Percentiles rank a stretch among this genome's conserved stretches.
phyloP scores from a whole-genome alignment of 176 grass and related monocot species.

The Eremochloa ophiuroides region DNA sequence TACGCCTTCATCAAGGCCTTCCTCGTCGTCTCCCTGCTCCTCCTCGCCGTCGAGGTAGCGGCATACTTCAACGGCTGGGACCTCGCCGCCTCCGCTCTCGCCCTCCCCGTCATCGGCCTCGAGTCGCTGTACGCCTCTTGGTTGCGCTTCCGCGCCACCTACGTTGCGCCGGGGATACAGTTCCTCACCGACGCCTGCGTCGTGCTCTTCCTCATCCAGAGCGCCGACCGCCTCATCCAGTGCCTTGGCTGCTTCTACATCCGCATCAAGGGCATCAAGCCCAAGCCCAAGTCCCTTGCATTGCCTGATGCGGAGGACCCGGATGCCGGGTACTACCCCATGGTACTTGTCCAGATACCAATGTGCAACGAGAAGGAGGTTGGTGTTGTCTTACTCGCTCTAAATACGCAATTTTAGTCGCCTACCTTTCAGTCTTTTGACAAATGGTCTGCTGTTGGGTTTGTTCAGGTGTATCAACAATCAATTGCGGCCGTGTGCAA shows the following conservation, averaged over 20 bases:
- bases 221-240: conserved; percentile 79
- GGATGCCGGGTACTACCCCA: conserved; percentile 64
- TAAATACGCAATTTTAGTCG: background rate
- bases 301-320: conserved; percentile 57
- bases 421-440: conserved; percentile 17
- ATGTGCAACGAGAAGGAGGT: conserved; percentile 99
- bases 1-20: conserved; percentile 79
- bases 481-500: conserved; percentile 97
- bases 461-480: conserved; percentile 86
- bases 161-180: conserved; percentile 77
- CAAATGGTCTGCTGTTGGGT: conserved; percentile 20
- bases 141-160: conserved; percentile 69
- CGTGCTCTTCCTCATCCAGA: conserved; percentile 96
- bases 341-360: conserved; percentile 97
- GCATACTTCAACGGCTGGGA: conserved; percentile 70
- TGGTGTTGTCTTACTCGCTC: background rate
- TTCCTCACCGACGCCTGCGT: conserved; percentile 89
- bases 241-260: conserved; percentile 96
- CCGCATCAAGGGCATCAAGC: conserved; percentile 78
- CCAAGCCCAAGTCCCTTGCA: conserved; percentile 37
- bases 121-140: conserved; percentile 75
- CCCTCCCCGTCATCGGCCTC: conserved; percentile 47
- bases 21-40: conserved; percentile 68
- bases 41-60: conserved; percentile 68
- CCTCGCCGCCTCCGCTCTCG: conserved; percentile 42